Base-by-base conservation (phyloP, 441 rosid species). In the Eruca vesicaria region DNA sequence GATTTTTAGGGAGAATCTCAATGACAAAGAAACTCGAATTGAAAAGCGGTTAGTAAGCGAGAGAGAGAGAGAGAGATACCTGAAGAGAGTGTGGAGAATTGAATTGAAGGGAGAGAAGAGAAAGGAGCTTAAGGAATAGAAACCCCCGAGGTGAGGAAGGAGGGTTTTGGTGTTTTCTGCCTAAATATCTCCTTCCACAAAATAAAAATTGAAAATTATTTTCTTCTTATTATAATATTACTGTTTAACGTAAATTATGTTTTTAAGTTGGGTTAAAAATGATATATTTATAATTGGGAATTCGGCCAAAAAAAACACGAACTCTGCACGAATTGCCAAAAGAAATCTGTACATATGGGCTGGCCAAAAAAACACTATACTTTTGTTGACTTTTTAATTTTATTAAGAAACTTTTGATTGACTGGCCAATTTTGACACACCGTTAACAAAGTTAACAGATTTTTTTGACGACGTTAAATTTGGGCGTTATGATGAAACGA, bases 121-220 rank as follows among this genome's bases (percentile, higher is more conserved):
- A 23, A 11, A 62, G 16, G 29, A 26, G 63, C 57, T 48, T 32
- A 26, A 52, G 55, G 16, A 67, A 32, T 63, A 16, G 45, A 53
- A 68, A 75, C 63, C 69, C 23, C 3, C 3, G 26, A 23, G 26
- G 26, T 19, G 21, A 59, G 16, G 31, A 57, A 36, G 62, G 66
- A 76, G 75, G 80, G 76, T 71, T 77, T 77, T 70, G 76, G 63
- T 71, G 68, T 59, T 77, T 66, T 66, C 80, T 71, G 35, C 11
- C 63, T 57, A 70, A 71, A 64, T 41, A 65, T 77, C 80, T 70
- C 63, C 45, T 57, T 29, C 28, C 32, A 5, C 6, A 28, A 28
- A 28, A 28, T 2, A 28, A 18, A 32, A 23, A 38, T 4, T 6
- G 38, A 69, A 52, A 36, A 15, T 48, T 8, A 8, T n/a, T 71